Conservation (phyloP, 371 early-diverging fungal genomes). For the Mucor saturninus region DNA sequence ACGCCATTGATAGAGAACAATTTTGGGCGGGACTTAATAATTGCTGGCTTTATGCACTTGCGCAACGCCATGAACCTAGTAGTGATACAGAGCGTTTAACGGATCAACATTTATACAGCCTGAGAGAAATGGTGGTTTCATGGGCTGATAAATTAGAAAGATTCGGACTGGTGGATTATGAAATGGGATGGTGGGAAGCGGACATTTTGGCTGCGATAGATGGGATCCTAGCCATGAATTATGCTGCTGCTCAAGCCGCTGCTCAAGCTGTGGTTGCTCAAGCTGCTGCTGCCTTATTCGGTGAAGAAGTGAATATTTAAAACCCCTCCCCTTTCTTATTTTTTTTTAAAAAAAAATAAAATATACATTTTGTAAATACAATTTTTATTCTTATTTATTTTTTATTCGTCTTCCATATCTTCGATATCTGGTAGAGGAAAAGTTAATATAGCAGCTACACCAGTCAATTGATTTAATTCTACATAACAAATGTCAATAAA, state of each 20-base stretch:
- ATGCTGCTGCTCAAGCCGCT: slow-evolving; percentile 54
- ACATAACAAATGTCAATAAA: slow-evolving; percentile 1
- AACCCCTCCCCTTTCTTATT: background rate
- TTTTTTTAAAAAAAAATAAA: background rate
- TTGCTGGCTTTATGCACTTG: slow-evolving; percentile 79
- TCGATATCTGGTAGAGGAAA: slow-evolving; percentile 80
- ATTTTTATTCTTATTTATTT: background rate
- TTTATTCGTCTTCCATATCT: slow-evolving; percentile 53
- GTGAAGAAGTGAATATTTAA: slow-evolving; percentile 43
- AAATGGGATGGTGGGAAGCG: slow-evolving; percentile 86
- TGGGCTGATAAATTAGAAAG: slow-evolving; percentile 81
- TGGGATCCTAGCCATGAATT: slow-evolving; percentile 56
- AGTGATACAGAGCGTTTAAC: slow-evolving; percentile 61
- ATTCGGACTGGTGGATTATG: slow-evolving; percentile 85
- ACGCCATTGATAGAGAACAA: slow-evolving; percentile 63
- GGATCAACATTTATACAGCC: slow-evolving; percentile 65
- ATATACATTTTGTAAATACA: background rate
- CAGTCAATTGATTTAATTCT: slow-evolving; percentile 90
- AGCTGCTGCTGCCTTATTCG: slow-evolving; percentile 52
- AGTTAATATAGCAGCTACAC: slow-evolving; percentile 92
- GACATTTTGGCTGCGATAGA: slow-evolving; percentile 79
- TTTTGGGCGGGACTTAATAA: slow-evolving; percentile 85
- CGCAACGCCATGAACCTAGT: slow-evolving; percentile 63
- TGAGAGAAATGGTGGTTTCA: slow-evolving; percentile 65
- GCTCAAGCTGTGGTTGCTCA: slow-evolving; percentile 54